Evolutionary conservation across 192 early-diverging fungal genomes (phyloP).

Genomic region (Backusella psychrophila): DNA sequence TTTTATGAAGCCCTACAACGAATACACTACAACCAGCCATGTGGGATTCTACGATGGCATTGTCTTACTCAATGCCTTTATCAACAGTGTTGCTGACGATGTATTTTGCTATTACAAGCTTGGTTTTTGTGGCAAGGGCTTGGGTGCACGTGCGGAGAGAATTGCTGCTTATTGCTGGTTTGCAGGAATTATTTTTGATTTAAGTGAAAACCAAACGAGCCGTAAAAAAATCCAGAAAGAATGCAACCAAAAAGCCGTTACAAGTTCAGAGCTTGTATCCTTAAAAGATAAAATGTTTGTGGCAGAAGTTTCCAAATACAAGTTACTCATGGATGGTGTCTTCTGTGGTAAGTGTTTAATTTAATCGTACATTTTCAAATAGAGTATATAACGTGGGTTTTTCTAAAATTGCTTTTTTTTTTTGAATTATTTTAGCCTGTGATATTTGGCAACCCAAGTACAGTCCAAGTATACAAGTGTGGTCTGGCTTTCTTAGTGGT

Average conservation of each 20-base stretch:
- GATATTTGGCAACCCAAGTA: conserved; percentile 50
- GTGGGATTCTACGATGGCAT: background rate
- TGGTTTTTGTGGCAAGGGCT: conserved; percentile 52
- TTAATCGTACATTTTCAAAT: conserved; percentile 15
- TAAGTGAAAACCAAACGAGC: conserved; percentile 47
- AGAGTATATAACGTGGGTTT: background rate
- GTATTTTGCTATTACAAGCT: conserved; percentile 71
- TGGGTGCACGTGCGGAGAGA: conserved; percentile 53
- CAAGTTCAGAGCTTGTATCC: conserved; percentile 16
- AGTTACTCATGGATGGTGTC: conserved; percentile 65
- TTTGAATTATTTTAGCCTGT: conserved; percentile 41
- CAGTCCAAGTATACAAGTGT: conserved; percentile 49
- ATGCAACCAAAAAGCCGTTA: background rate
- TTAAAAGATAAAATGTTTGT: conserved; percentile 19
- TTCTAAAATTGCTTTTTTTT: conserved; percentile 12
- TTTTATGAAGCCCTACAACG: conserved; percentile 62
- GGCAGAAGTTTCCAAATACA: conserved; percentile 53
- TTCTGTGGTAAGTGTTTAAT: conserved; percentile 64
- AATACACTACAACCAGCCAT: conserved; percentile 30
- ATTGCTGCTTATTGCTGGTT: conserved; percentile 72
- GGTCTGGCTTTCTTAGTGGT: conserved; percentile 51
- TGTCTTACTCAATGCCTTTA: conserved; percentile 17
- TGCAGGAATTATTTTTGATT: conserved; percentile 64
- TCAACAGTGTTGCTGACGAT: conserved; percentile 75
- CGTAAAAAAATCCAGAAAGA: conserved; percentile 25